Evolutionary conservation across 2,329 filamentous ascomycete species (phyloP).

Genomic region (Aspergillus fischeri): DNA sequence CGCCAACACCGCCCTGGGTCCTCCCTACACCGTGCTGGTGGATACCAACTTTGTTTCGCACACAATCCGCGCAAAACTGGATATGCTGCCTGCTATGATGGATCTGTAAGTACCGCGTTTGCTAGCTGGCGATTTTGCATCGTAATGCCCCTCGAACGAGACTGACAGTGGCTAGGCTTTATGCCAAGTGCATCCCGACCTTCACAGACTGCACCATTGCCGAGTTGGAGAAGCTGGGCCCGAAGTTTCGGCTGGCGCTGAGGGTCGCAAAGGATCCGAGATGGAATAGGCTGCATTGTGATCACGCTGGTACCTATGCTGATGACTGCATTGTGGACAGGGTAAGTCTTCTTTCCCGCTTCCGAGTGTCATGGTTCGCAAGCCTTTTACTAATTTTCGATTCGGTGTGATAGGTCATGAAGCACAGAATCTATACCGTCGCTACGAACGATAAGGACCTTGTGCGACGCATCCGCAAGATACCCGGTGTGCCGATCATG

Average conservation of each 20-base stretch:
- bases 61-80: slow-evolving; percentile 86
- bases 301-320: slow-evolving; percentile 83
- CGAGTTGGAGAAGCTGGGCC: slow-evolving; percentile 83
- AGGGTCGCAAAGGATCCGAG: slow-evolving; percentile 84
- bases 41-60: slow-evolving; percentile 91
- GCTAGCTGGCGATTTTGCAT: too few relatives aligned
- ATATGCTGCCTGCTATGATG: slow-evolving; percentile 84
- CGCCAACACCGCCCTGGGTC: slow-evolving; percentile 79
- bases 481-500: slow-evolving; percentile 66
- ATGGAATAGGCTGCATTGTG: slow-evolving; percentile 80
- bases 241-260: slow-evolving; percentile 81
- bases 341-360: slow-evolving; percentile 34
- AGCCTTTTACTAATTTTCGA: background rate
- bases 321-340: slow-evolving; percentile 80
- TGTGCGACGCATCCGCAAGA: slow-evolving; percentile 78
- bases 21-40: slow-evolving; percentile 75
- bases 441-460: slow-evolving; percentile 69
- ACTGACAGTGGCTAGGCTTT: slow-evolving; percentile 52
- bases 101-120: slow-evolving; percentile 49
- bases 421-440: slow-evolving; percentile 73
- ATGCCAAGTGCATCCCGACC: slow-evolving; percentile 83
- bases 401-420: slow-evolving; percentile 39
- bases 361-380: background rate
- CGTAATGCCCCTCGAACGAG: background rate
- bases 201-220: slow-evolving; percentile 81